A percentile compares a stretch with the other conserved stretches of the same genome.
Evolutionary conservation across 495 filamentous ascomycete species (phyloP).

Genomic region (Penicillium steckii): DNA sequence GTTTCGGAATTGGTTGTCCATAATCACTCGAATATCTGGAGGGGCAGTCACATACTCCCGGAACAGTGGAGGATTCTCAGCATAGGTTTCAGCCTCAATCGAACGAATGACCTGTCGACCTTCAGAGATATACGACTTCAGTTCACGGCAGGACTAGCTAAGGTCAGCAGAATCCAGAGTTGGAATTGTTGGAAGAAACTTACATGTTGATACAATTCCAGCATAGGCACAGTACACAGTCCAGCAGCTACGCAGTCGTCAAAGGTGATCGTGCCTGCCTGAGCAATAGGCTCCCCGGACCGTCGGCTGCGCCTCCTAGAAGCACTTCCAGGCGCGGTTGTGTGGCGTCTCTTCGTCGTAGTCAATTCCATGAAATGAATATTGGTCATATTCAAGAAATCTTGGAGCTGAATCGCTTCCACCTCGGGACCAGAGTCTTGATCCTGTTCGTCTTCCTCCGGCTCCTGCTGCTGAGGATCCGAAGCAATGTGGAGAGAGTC

Average conservation of each 20-base stretch:
- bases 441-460: conserved; percentile 14
- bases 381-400: conserved; percentile 91
- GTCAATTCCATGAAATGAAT: conserved; percentile 96
- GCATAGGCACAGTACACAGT: conserved; percentile 86
- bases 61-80: conserved; percentile 88
- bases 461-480: conserved; percentile 18
- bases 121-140: conserved; percentile 93
- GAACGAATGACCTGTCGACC: conserved; percentile 82
- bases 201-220: conserved; percentile 92
- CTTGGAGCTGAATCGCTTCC: conserved; percentile 79
- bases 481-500: conserved; percentile 25
- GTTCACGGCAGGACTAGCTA: conserved; percentile 77
- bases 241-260: conserved; percentile 83
- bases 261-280: conserved; percentile 45
- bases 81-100: conserved; percentile 82
- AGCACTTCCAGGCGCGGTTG: conserved; percentile 60
- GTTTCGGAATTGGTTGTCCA: conserved; percentile 97
- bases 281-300: conserved; percentile 45
- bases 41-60: conserved; percentile 86
- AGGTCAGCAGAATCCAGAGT: conserved; percentile 29
- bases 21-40: conserved; percentile 74
- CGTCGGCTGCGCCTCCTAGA: conserved; percentile 36
- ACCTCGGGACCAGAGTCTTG: conserved; percentile 37
- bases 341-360: conserved; percentile 88
- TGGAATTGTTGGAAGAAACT: conserved; percentile 27